phyloP scores from a whole-genome alignment of 2,329 filamentous ascomycete species.

The Xylaria hypoxylon region DNA sequence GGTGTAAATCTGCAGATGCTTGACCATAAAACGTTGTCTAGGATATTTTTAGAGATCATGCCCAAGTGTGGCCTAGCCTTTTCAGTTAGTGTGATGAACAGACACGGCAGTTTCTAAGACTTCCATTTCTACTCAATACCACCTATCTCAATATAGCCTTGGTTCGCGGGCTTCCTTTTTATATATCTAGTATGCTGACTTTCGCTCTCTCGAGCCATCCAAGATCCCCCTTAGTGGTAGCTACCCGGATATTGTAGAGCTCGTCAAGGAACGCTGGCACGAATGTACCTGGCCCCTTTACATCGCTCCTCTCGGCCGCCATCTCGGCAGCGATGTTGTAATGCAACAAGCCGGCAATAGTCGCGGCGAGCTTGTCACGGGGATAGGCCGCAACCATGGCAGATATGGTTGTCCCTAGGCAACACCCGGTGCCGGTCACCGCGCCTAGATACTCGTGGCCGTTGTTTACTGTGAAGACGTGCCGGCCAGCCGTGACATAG shows the following conservation, averaged over 20 bases:
- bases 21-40: too few species aligned
- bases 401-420: constrained; percentile 83
- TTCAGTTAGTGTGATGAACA: too few species aligned
- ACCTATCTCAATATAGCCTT: not conserved
- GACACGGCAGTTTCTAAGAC: not conserved
- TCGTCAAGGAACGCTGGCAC: constrained; percentile 87
- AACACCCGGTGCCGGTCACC: constrained; percentile 86
- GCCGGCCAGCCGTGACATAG: constrained; percentile 78
- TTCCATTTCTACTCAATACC: not conserved
- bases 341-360: constrained; percentile 77
- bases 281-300: constrained; percentile 86
- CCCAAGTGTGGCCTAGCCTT: too few species aligned
- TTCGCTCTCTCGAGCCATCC: constrained; percentile 66
- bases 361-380: constrained; percentile 76
- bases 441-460: constrained; percentile 77
- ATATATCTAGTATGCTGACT: constrained; percentile 54
- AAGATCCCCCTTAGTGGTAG: constrained; percentile 60
- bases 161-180: not conserved
- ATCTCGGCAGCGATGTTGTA: constrained; percentile 81
- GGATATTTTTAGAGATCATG: too few species aligned
- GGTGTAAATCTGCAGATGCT: too few species aligned
- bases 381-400: constrained; percentile 75
- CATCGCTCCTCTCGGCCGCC: constrained; percentile 72
- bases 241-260: constrained; percentile 63
- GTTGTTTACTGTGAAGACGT: constrained; percentile 77